Evolutionary conservation across 2,329 filamentous ascomycete species (phyloP).

Genomic region (Colletotrichum australisinense): DNA sequence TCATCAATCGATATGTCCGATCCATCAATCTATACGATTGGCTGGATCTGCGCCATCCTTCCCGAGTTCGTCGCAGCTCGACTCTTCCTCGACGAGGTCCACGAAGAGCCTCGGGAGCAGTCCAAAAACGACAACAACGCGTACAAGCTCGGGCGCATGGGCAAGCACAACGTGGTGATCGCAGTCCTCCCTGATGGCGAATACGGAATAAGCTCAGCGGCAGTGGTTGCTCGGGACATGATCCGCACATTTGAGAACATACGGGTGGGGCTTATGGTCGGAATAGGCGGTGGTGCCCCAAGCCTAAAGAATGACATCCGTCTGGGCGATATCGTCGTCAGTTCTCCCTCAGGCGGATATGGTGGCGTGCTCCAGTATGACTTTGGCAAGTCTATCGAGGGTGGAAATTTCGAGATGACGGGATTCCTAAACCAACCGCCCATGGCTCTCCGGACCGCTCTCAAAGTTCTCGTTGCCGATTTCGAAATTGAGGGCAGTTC

Average conservation of each 20-base stretch:
- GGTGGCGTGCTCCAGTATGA: constrained; percentile 33
- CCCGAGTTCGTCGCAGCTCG: constrained; percentile 43
- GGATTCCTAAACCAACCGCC: constrained; percentile 22
- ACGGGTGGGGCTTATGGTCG: constrained; percentile 38
- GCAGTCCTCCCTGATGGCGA: constrained; percentile 44
- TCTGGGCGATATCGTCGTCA: constrained; percentile 23
- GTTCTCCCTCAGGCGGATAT: too few relatives aligned
- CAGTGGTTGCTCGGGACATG: constrained; percentile 47
- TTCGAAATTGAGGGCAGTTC: not conserved
- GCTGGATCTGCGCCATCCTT: constrained; percentile 45
- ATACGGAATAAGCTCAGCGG: constrained; percentile 45
- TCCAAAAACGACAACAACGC: constrained; percentile 34
- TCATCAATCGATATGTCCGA: not conserved
- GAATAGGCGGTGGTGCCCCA: constrained; percentile 48
- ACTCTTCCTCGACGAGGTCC: constrained; percentile 43
- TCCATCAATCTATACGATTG: constrained; percentile 42
- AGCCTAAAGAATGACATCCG: constrained; percentile 47
- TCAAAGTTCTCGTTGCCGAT: not conserved
- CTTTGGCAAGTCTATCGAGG: constrained; percentile 26
- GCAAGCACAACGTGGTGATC: constrained; percentile 46
- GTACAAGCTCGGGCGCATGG: constrained; percentile 45
- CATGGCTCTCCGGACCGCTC: not conserved
- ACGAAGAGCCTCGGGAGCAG: constrained; percentile 38
- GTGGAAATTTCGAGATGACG: constrained; percentile 6
- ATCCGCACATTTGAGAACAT: constrained; percentile 45